Evolutionary conservation across 345 rosid species (phyloP).

Genomic region (Eucalyptus sp.): DNA sequence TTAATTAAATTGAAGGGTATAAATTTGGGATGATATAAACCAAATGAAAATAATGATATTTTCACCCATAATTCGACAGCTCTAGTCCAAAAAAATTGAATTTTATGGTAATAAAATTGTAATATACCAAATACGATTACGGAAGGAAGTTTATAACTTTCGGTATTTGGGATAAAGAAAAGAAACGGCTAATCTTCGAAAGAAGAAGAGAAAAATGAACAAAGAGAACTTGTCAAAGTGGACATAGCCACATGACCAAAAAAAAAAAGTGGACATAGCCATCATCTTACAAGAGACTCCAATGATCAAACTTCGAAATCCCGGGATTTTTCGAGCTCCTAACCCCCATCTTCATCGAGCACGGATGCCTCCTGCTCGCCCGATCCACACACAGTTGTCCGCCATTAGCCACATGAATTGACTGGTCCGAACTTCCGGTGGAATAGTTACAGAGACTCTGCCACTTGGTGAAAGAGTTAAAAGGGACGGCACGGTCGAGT

Average conservation of each 20-base stretch:
- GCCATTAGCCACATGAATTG: not conserved
- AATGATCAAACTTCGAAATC: not conserved
- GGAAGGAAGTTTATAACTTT: too few species aligned
- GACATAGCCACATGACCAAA: not conserved
- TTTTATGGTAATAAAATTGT: too few species aligned
- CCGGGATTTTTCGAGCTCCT: not conserved
- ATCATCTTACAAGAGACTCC: not conserved
- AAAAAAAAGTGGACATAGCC: not conserved
- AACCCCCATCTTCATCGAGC: not conserved
- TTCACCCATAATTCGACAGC: not conserved
- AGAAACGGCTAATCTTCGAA: too few species aligned
- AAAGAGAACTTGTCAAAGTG: not conserved
- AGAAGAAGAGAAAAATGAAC: too few species aligned
- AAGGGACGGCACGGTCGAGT: not conserved
- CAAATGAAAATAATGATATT: not conserved
- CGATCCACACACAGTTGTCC: not conserved
- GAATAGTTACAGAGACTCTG: not conserved
- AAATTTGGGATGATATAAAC: not conserved
- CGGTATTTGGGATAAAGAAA: too few species aligned
- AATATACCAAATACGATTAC: too few species aligned
- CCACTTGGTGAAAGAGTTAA: not conserved
- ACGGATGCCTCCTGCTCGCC: not conserved
- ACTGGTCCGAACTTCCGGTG: not conserved
- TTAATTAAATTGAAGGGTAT: not conserved
- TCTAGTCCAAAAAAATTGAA: too few species aligned